A percentile compares a stretch with the other conserved stretches of the same genome.
phyloP scores from a whole-genome alignment of 208 protist species.

The Acanthamoeba castellanii region DNA sequence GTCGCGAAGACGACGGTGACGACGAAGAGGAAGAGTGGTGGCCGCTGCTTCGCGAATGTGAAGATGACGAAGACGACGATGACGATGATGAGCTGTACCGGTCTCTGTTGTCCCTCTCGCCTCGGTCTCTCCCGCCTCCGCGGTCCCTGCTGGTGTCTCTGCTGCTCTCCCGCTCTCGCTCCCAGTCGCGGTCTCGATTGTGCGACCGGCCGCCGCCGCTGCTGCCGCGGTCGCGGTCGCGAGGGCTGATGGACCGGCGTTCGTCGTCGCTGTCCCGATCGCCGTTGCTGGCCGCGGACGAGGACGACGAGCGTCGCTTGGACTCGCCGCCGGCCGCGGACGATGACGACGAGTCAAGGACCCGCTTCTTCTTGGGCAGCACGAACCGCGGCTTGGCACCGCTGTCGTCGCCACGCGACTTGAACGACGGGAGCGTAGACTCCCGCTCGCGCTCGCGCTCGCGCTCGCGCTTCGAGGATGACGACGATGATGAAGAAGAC shows the following conservation, averaged over 20 bases:
- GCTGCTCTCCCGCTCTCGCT: slow-evolving; percentile 52
- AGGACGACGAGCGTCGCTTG: background rate
- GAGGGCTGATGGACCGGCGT: background rate
- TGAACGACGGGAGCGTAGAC: slow-evolving; percentile 49
- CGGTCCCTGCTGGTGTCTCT: background rate
- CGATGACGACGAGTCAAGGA: background rate
- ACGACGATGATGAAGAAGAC: background rate
- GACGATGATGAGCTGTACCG: background rate
- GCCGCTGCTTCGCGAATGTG: background rate
- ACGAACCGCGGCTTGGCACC: slow-evolving; percentile 13
- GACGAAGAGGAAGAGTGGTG: slow-evolving; percentile 49
- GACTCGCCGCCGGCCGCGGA: background rate
- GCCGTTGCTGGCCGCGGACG: background rate
- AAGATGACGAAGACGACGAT: background rate
- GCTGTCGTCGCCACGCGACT: background rate
- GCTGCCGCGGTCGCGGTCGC: slow-evolving; percentile 21
- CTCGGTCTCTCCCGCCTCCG: background rate
- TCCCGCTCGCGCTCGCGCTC: slow-evolving; percentile 31
- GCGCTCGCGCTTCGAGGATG: background rate
- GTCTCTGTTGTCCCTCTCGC: background rate
- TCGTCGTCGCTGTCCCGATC: background rate
- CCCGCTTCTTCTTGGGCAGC: slow-evolving; percentile 69
- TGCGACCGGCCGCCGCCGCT: background rate
- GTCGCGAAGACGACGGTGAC: background rate
- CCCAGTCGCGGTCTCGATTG: slow-evolving; percentile 45